Evolutionary conservation across 2,329 filamentous ascomycete species (phyloP).

Genomic region (Phaeosphaeriaceae sp.): DNA sequence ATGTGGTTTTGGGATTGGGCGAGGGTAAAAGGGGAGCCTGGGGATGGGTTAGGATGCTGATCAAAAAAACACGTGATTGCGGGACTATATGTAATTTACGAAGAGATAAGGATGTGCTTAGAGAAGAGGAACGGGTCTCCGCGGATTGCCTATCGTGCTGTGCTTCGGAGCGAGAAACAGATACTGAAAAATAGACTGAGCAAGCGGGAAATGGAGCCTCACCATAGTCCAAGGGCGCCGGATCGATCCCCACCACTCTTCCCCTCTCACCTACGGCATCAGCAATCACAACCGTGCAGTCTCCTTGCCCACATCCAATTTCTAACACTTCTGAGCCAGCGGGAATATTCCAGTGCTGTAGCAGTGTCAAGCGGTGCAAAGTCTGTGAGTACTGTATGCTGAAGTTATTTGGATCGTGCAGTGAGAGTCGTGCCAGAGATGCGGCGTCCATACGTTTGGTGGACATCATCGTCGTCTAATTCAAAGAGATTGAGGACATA

Average conservation of each 20-base stretch:
- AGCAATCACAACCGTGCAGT: slow-evolving; percentile 63
- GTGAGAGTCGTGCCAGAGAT: slow-evolving; percentile 22
- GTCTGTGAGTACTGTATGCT: slow-evolving; percentile 30
- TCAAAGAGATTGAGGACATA: too few species aligned
- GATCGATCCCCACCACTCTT: slow-evolving; percentile 59
- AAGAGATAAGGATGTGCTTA: too few species aligned
- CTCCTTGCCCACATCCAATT: slow-evolving; percentile 67
- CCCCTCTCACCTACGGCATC: slow-evolving; percentile 54
- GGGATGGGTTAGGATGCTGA: not conserved
- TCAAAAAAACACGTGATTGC: not conserved
- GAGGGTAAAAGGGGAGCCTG: slow-evolving; percentile 54
- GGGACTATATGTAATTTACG: too few species aligned
- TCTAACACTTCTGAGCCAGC: slow-evolving; percentile 59
- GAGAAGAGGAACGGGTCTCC: too few species aligned
- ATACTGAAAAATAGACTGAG: too few species aligned
- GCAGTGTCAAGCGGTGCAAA: slow-evolving; percentile 27
- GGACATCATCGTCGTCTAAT: slow-evolving; percentile 9
- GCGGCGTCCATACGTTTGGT: slow-evolving; percentile 12
- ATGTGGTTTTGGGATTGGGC: slow-evolving; percentile 58
- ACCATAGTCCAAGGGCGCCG: slow-evolving; percentile 59
- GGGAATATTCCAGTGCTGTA: slow-evolving; percentile 27
- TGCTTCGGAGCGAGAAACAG: too few species aligned
- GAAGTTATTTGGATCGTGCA: slow-evolving; percentile 25
- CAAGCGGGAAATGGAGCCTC: not conserved
- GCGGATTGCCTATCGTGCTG: too few species aligned